Evolutionary conservation across 106 monocot genomes (phyloP).

Genomic region (Platanthera zijinensis): DNA sequence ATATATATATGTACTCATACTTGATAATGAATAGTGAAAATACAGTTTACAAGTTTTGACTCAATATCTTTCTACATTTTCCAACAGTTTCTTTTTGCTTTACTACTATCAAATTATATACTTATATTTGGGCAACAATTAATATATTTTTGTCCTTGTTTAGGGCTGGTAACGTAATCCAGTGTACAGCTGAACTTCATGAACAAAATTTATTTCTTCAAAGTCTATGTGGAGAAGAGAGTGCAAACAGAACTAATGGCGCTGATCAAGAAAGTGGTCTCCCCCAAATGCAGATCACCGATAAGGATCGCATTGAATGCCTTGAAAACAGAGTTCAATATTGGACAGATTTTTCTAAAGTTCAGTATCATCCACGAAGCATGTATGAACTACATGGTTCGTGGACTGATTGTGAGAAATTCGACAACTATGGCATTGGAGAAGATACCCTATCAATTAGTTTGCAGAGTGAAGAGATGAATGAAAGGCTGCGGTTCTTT

Average conservation of each 20-base stretch:
- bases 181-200: slow-evolving; percentile 40
- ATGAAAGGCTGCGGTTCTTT: slow-evolving; percentile 80
- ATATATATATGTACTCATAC: too few species aligned
- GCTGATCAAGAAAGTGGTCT: slow-evolving; percentile 1
- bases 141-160: neutral
- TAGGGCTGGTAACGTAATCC: slow-evolving; percentile 71
- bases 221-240: slow-evolving; percentile 60
- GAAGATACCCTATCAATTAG: slow-evolving; percentile 53
- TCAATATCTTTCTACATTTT: too few species aligned
- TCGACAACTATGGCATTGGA: slow-evolving; percentile 72
- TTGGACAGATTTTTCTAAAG: slow-evolving; percentile 97
- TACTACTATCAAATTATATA: too few species aligned
- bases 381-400: slow-evolving; percentile 65
- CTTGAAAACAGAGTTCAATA: slow-evolving; percentile 61
- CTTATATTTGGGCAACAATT: neutral
- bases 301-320: slow-evolving; percentile 58
- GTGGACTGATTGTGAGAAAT: slow-evolving; percentile 62
- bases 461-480: slow-evolving; percentile 63
- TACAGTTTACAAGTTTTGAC: too few species aligned
- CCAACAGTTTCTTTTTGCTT: too few species aligned
- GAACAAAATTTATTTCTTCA: slow-evolving; percentile 73
- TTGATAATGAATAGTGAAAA: too few species aligned
- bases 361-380: slow-evolving; percentile 70
- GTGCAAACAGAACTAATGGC: slow-evolving; percentile 9
- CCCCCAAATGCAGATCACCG: slow-evolving; percentile 24